phyloP scores from a whole-genome alignment of 495 filamentous ascomycete genomes.

The Glonium stellatum region DNA sequence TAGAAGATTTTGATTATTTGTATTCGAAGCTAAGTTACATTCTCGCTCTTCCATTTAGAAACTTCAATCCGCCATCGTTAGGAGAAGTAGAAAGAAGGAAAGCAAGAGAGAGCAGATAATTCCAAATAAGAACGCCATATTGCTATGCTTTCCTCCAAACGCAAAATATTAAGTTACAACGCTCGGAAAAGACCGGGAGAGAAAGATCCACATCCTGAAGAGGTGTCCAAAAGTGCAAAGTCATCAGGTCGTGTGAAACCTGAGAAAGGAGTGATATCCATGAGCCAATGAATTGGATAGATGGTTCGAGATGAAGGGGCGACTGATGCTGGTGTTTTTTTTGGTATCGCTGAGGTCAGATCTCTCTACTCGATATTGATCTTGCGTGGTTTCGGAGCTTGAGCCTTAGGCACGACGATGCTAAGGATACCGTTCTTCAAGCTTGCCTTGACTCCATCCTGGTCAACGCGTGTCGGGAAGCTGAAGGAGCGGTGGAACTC shows the following conservation, averaged over 20 bases:
- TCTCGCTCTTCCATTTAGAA: not conserved
- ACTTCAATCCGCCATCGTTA: not conserved
- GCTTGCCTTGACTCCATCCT: conserved; percentile 66
- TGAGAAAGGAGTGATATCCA: not conserved
- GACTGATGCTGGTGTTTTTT: no score
- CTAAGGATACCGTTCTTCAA: conserved; percentile 69
- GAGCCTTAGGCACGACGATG: conserved; percentile 69
- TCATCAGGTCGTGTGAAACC: not conserved
- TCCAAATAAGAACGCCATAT: not conserved
- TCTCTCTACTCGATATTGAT: conserved; percentile 49
- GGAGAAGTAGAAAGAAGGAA: not conserved
- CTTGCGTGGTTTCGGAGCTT: conserved; percentile 46
- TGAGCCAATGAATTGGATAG: not conserved
- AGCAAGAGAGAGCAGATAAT: not conserved
- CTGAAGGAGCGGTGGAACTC: conserved; percentile 72
- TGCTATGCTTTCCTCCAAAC: not conserved
- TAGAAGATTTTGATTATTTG: not conserved
- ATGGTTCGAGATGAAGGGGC: no score
- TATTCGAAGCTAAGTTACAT: not conserved
- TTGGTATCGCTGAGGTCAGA: not conserved
- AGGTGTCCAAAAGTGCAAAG: not conserved
- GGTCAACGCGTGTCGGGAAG: conserved; percentile 69
- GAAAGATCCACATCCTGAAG: not conserved
- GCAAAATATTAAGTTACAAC: not conserved
- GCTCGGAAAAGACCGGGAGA: not conserved